Base-by-base conservation (phyloP, 768 basidiomycete species). In the Suillus alpinus region DNA sequence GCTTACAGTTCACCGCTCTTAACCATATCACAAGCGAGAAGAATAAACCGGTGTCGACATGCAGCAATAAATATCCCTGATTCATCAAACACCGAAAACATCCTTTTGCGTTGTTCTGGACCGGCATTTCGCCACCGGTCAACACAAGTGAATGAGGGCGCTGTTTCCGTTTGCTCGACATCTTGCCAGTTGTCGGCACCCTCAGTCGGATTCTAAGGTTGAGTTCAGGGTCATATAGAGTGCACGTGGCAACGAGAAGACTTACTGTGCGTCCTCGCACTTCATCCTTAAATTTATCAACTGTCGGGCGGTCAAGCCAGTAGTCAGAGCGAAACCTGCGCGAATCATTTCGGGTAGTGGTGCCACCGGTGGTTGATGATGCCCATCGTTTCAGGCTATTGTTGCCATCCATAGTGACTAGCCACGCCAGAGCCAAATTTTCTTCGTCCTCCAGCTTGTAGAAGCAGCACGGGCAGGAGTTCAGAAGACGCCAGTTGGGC, bases 401-500 rank as follows among this genome's bases (percentile, higher is more conserved):
- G 31, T 59, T 59, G 1, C 58, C 58, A 52, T 59, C 49, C 13
- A 59, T 59, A 10, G 58, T 31, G 1, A 23, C 37, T 7, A 59
- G 13, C 23, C 40, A 57, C 6, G n/a, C 56, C 7, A 57, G n/a
- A 14, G 41, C 43, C 18, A 57, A 4, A 10, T 1, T 31, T 52
- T 59, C 58, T 34, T 34, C 34, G 32, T 59, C 58, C 31, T 51
- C 0, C 4, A 59, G 23, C 18, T 59, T 52, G 36, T 65, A 65
- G 12, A n/a, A 23, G 41, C 64, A 65, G 14, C 51, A 14, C 1
- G 59, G 57, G 29, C 64, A 65, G 4, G 49, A 29, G 47, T 65
- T 50, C 36, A 55, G 50, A 3, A 58, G 32, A 2, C 62, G 57
- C 64, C 61, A 65, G 44, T 65, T 51, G 23, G 64, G 62, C 6